Base-by-base conservation (phyloP, 2,329 filamentous ascomycete genomes). In the Teratosphaeria epicoccoides region DNA sequence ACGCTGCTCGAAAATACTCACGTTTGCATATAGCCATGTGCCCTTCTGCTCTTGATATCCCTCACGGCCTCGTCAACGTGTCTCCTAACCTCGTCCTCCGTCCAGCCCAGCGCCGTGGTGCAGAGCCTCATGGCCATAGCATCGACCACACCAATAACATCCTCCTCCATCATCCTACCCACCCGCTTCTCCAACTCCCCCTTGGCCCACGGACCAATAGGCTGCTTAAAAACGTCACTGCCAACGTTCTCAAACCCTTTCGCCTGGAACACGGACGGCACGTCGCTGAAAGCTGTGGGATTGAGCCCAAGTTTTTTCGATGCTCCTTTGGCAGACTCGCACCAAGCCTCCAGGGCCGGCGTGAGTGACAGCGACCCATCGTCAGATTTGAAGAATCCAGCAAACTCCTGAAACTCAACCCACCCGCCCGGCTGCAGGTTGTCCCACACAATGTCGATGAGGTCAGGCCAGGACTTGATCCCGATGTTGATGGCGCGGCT, bases 61-160 rank as follows among this genome's bases (percentile, higher is more conserved):
- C 37, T 43, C 20, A 46, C 33, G 1, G 51, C 52, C n/a, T 54
- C 24, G 11, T 40, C 22, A 2, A 49, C 26, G 22, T 50, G 48
- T 37, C 33, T 52, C 1, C 17, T 24, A 9, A 58, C 52, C 20
- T 52, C 50, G 14, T 54, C 52, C 3, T 33, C 45, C 11, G 17
- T 47, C 53, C 44, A 52, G 11, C 51, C 54, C 14, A 56, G 48
- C n/a, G 52, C 44, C 33, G 49, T 54, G 22, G 55, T 55, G 45
- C 49, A 52, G 24, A 52, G 37, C 4, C 55, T 33, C 46, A 54
- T 49, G 17, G 47, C 51, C 22, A 53, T 25, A 17, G 50, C 49
- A 49, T 57, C 55, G 5, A 54, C 43, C 11, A 22, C 49, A 37
- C 50, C 20, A 11, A 40, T 23, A 14, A 56, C 20, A 24, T 56